Conservation (phyloP, 1,284 basidiomycete genomes). For the Papiliotrema laurentii region DNA sequence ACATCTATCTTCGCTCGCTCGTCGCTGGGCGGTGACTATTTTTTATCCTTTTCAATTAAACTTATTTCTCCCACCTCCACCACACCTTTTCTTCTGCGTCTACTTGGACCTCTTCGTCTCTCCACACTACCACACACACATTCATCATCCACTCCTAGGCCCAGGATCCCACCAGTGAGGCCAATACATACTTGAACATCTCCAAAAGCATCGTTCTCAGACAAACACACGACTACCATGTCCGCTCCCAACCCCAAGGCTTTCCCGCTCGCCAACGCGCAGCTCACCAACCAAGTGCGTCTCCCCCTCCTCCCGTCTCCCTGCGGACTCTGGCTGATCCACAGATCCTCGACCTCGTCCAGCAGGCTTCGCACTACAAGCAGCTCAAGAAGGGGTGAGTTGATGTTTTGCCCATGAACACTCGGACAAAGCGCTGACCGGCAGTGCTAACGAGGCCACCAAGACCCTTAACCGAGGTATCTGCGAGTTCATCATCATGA, state of each 20-base stretch:
- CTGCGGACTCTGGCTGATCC: conserved; percentile 17
- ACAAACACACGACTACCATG: conserved; percentile 16
- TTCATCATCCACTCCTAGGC: not conserved
- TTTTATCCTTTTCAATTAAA: too few relatives aligned
- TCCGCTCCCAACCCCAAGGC: conserved; percentile 64
- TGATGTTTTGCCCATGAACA: conserved; percentile 1
- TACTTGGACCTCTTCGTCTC: not conserved
- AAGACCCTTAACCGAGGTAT: conserved; percentile 99
- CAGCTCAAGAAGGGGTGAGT: conserved; percentile 87
- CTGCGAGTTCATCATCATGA: conserved; percentile 96
- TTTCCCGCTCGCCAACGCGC: conserved; percentile 85
- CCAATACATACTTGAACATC: not conserved
- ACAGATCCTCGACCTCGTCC: conserved; percentile 82
- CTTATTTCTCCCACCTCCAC: not conserved
- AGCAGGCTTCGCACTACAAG: conserved; percentile 88
- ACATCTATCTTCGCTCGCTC: too few relatives aligned
- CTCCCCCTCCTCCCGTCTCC: not conserved
- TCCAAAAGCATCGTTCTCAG: not conserved
- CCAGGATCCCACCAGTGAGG: not conserved
- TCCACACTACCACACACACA: not conserved
- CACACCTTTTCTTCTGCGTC: not conserved
- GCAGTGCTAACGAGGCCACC: conserved; percentile 56
- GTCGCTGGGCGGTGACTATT: too few relatives aligned
- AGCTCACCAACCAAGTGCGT: conserved; percentile 83
- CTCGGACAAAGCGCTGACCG: conserved; percentile 1